Evolutionary conservation across 768 basidiomycete genomes (phyloP).

Genomic region (Hemileccinum rubropunctum): DNA sequence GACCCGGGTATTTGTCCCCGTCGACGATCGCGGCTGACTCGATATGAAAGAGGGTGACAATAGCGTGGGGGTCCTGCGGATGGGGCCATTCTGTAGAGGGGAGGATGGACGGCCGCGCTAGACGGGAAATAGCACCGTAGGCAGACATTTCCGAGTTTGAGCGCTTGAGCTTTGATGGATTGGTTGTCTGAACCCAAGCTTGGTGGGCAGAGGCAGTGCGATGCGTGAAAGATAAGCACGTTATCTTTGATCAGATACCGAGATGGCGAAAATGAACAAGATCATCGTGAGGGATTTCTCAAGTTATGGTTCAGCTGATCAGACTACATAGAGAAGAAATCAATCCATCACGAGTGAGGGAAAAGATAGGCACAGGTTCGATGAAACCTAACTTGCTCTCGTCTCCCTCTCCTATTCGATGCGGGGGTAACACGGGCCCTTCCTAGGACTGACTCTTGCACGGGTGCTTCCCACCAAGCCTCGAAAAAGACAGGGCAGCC

Average conservation of each 20-base stretch:
- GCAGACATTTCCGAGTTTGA: constrained; percentile 52
- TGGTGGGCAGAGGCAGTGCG: not conserved
- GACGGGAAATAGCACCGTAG: constrained; percentile 59
- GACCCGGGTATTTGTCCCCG: constrained; percentile 35
- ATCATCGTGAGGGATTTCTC: not conserved
- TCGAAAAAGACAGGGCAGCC: too few relatives aligned
- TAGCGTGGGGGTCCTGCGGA: constrained; percentile 21
- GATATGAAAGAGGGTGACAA: constrained; percentile 37
- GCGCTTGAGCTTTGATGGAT: not conserved
- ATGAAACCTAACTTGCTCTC: too few relatives aligned
- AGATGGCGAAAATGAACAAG: not conserved
- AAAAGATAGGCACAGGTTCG: too few relatives aligned
- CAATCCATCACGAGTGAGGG: too few relatives aligned
- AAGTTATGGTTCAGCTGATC: constrained; percentile 1
- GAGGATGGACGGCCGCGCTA: constrained; percentile 27
- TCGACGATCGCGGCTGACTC: constrained; percentile 24
- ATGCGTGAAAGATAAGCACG: not conserved
- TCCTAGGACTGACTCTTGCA: too few relatives aligned
- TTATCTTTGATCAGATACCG: not conserved
- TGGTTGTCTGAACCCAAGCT: not conserved
- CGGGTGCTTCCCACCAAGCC: too few relatives aligned
- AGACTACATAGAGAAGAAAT: not conserved
- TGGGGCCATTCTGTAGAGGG: constrained; percentile 49
- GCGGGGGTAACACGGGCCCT: too few relatives aligned
- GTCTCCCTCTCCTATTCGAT: too few relatives aligned